Percentiles rank a stretch among this genome's conserved stretches.
Conservation (phyloP, 2,329 filamentous ascomycete genomes). For the Curvularia hawaiiensis region DNA sequence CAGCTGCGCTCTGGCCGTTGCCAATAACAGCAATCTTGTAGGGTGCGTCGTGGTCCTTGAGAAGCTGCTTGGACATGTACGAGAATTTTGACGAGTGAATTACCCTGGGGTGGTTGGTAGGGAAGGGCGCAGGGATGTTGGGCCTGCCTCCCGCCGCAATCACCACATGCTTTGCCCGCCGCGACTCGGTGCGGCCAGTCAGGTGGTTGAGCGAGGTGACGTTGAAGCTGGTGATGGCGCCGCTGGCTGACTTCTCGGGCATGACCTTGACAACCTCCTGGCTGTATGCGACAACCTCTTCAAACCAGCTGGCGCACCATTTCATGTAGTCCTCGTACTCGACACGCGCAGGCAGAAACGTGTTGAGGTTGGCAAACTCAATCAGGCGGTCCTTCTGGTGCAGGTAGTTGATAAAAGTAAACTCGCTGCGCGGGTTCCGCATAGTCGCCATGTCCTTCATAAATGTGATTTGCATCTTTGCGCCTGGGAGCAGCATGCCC, state of each 20-base stretch:
- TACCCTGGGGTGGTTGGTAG: conserved; percentile 71
- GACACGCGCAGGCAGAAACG: conserved; percentile 81
- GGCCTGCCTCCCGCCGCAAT: conserved; percentile 71
- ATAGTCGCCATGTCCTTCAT: conserved; percentile 94
- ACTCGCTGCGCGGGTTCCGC: conserved; percentile 84
- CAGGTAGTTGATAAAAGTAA: conserved; percentile 96
- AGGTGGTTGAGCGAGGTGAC: conserved; percentile 68
- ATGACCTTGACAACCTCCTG: conserved; percentile 76
- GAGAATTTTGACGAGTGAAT: conserved; percentile 91
- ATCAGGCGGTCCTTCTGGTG: conserved; percentile 80
- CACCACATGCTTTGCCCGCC: conserved; percentile 70
- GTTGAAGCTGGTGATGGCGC: conserved; percentile 67
- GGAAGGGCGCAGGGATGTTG: conserved; percentile 72
- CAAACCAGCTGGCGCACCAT: conserved; percentile 87
- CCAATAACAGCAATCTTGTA: conserved; percentile 86
- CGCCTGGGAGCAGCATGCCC: conserved; percentile 91
- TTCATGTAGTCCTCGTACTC: conserved; percentile 97
- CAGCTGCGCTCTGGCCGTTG: conserved; percentile 88
- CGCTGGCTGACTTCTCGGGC: conserved; percentile 59
- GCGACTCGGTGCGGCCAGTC: conserved; percentile 60
- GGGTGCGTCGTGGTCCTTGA: conserved; percentile 59
- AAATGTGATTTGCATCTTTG: conserved; percentile 98
- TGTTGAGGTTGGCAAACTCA: conserved; percentile 87
- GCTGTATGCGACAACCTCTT: conserved; percentile 72
- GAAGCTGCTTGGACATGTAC: conserved; percentile 64